These are phyloP conservation scores for Fusarium concolor DNA, from an alignment of 2,329 filamentous ascomycete species.

Conservation along the genomic window DNA sequence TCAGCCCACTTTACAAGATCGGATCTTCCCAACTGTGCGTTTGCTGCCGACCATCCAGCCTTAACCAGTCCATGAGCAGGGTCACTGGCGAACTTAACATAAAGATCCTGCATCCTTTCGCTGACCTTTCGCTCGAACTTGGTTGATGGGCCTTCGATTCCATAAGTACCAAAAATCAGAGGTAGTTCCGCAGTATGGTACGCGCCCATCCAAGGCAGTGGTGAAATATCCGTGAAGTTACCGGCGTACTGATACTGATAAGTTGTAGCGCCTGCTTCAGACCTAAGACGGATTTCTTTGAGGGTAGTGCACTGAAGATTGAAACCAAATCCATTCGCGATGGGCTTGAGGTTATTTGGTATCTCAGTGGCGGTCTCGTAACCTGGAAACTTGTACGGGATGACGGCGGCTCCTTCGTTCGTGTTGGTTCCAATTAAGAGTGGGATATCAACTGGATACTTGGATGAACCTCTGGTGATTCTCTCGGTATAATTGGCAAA, in stretches of 20 bases:
- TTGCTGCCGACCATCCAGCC: constrained; percentile 6
- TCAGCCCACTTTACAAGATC: constrained; percentile 24
- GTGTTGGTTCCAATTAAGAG: constrained; percentile 35
- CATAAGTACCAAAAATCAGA: constrained; percentile 31
- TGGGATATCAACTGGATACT: constrained; percentile 2
- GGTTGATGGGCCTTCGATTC: constrained; percentile 9
- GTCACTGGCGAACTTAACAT: constrained; percentile 24
- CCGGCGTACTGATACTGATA: constrained; percentile 37
- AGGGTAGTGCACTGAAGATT: constrained; percentile 33
- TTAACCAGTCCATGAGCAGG: constrained; percentile 12
- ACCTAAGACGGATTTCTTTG: constrained; percentile 18
- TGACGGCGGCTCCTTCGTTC: constrained; percentile 30
- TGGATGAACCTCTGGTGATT: background rate
- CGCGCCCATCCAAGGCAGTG: constrained; percentile 31
- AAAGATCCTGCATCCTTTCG: constrained; percentile 34
- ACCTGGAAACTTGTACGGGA: constrained; percentile 27
- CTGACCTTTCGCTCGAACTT: constrained; percentile 24
- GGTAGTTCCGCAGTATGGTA: constrained; percentile 36
- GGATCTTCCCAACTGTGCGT: background rate
- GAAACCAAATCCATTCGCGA: constrained; percentile 19
- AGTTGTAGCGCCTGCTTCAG: constrained; percentile 21
- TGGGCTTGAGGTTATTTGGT: constrained; percentile 1
- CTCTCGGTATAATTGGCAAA: constrained; percentile 26
- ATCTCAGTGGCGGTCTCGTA: constrained; percentile 28
- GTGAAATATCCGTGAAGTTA: constrained; percentile 38